These are phyloP conservation scores for Syzygium malaccense DNA, from an alignment of 441 rosid genomes.

Conservation along the genomic window DNA sequence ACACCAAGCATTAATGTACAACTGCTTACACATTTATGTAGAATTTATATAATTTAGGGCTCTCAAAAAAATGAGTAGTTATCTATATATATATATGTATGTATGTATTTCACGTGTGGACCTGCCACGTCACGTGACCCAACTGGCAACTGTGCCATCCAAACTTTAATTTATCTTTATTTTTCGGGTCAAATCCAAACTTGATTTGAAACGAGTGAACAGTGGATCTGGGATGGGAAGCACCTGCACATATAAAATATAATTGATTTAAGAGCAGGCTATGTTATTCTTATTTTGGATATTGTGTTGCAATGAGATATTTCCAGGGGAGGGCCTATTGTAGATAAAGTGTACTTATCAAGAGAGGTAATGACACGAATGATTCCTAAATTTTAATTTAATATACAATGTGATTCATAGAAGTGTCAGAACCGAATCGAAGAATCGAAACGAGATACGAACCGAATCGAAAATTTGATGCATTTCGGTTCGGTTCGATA, in stretches of 20 bases:
- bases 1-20: background rate
- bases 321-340: background rate
- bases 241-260: background rate
- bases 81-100: background rate
- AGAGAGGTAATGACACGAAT: no score
- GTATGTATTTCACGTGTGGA: background rate
- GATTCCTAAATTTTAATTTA: no score
- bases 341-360: background rate
- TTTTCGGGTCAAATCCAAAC: background rate
- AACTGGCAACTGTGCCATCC: background rate
- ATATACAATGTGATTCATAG: no score
- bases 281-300: background rate
- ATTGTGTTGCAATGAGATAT: background rate
- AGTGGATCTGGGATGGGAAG: background rate
- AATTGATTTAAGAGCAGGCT: background rate
- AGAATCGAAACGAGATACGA: no score
- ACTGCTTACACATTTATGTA: background rate
- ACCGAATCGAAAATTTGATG: no score
- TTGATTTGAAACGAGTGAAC: background rate
- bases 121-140: background rate
- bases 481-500: no score
- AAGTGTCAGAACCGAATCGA: no score
- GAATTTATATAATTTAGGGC: background rate
- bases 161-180: no score
- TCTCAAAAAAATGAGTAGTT: background rate